Percentiles rank a stretch among this genome's conserved stretches.
Evolutionary conservation across 108 stramenopile genomes (phyloP).

Genomic region (Seminavis robusta): DNA sequence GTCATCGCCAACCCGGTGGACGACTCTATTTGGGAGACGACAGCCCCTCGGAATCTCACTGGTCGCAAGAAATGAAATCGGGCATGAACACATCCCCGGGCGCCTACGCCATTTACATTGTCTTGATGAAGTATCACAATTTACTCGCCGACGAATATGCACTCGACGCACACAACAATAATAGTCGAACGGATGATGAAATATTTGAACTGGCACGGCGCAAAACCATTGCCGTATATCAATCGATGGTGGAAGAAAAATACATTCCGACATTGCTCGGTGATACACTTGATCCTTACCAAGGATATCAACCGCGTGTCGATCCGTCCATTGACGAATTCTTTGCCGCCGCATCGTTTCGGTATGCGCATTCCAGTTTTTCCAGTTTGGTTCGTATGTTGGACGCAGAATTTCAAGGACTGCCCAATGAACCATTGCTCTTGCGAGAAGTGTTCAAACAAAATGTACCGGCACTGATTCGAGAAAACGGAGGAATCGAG

Average conservation of each 20-base stretch:
- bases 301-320: slow-evolving; percentile 9
- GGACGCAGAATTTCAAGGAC: not conserved
- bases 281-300: slow-evolving; percentile 8
- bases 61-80: not conserved
- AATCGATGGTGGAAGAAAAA: not conserved
- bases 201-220: slow-evolving; percentile 6
- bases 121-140: slow-evolving; percentile 17
- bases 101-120: not conserved
- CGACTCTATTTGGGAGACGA: not conserved
- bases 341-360: slow-evolving; percentile 13
- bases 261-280: slow-evolving; percentile 9
- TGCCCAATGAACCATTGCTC: not conserved
- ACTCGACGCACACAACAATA: not conserved
- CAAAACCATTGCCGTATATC: slow-evolving; percentile 2
- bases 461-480: not conserved
- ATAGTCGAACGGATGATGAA: slow-evolving; percentile 1
- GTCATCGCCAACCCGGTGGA: too few relatives aligned
- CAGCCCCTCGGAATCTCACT: not conserved
- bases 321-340: slow-evolving; percentile 10
- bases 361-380: slow-evolving; percentile 12
- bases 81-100: not conserved
- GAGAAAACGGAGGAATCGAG: not conserved
- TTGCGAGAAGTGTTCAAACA: slow-evolving; percentile 19
- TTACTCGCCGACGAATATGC: not conserved
- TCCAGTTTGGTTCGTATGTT: not conserved